phyloP scores from a whole-genome alignment of 2,329 filamentous ascomycete species.

The Canariomyces notabilis region DNA sequence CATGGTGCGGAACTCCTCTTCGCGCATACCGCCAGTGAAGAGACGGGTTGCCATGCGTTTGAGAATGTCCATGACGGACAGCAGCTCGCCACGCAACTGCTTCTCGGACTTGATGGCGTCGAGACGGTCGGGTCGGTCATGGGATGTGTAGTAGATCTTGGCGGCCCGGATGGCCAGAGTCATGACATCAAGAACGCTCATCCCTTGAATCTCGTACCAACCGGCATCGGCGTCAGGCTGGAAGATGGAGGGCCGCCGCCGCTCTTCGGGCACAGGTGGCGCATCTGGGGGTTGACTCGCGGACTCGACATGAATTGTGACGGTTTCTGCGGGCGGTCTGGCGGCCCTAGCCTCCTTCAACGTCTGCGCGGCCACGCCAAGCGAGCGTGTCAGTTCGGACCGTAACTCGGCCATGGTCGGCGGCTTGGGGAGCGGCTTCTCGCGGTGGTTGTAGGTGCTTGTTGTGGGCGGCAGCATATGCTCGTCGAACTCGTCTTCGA shows the following conservation, averaged over 20 bases:
- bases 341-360: slow-evolving; percentile 53
- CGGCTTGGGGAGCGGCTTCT: slow-evolving; percentile 75
- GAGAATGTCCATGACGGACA: slow-evolving; percentile 82
- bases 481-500: slow-evolving; percentile 56
- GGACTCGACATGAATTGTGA: slow-evolving; percentile 13
- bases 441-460: slow-evolving; percentile 87
- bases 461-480: slow-evolving; percentile 93
- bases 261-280: slow-evolving; percentile 17
- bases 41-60: slow-evolving; percentile 86
- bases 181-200: slow-evolving; percentile 87
- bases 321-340: slow-evolving; percentile 28
- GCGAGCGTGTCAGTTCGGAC: slow-evolving; percentile 56
- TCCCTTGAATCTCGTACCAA: slow-evolving; percentile 83
- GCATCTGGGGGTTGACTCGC: slow-evolving; percentile 2
- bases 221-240: slow-evolving; percentile 42
- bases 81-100: slow-evolving; percentile 74
- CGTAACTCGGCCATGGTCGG: slow-evolving; percentile 79
- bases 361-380: slow-evolving; percentile 65
- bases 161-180: slow-evolving; percentile 94
- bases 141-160: slow-evolving; percentile 92
- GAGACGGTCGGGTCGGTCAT: slow-evolving; percentile 79
- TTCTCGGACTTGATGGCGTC: slow-evolving; percentile 85
- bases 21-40: slow-evolving; percentile 76
- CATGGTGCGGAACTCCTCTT: slow-evolving; percentile 73
- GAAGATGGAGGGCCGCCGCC: slow-evolving; percentile 26